Conservation (phyloP, 2,329 filamentous ascomycete species). For the Aspergillus alliaceus region DNA sequence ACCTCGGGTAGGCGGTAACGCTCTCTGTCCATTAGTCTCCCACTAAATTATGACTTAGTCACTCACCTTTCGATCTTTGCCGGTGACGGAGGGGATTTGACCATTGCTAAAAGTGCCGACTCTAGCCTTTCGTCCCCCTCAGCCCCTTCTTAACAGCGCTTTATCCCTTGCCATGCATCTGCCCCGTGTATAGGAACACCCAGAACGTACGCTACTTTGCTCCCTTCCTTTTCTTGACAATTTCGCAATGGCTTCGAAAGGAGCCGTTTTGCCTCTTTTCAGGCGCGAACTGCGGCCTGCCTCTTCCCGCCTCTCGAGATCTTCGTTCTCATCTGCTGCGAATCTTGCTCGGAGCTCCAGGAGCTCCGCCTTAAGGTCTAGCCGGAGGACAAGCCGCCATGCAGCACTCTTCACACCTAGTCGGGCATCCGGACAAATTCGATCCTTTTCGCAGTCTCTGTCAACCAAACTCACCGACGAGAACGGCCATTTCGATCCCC, state of each 20-base stretch:
- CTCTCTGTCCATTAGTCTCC: not conserved
- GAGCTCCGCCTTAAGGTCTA: conserved; percentile 19
- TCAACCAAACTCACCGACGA: conserved; percentile 43
- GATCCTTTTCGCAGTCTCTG: conserved; percentile 47
- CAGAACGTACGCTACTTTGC: not conserved
- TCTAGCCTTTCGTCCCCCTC: not conserved
- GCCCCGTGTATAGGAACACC: conserved; percentile 8
- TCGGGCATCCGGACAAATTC: conserved; percentile 29
- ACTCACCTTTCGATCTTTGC: conserved; percentile 9
- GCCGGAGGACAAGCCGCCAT: conserved; percentile 20
- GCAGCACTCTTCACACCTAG: conserved; percentile 19
- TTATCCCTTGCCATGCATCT: conserved; percentile 16
- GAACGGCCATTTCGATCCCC: conserved; percentile 65
- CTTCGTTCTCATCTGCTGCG: conserved; percentile 23
- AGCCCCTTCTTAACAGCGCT: not conserved
- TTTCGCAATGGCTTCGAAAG: conserved; percentile 42
- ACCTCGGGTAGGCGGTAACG: conserved; percentile 21
- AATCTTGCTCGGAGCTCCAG: conserved; percentile 19
- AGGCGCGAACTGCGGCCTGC: conserved; percentile 40
- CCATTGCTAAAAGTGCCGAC: not conserved
- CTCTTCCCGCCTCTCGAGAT: conserved; percentile 29
- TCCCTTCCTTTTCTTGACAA: not conserved
- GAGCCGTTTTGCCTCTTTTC: conserved; percentile 41
- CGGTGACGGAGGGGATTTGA: conserved; percentile 8
- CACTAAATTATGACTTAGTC: conserved; percentile 10